Conservation (phyloP, 1,284 basidiomycete species). For the Hymenochaete sp. region DNA sequence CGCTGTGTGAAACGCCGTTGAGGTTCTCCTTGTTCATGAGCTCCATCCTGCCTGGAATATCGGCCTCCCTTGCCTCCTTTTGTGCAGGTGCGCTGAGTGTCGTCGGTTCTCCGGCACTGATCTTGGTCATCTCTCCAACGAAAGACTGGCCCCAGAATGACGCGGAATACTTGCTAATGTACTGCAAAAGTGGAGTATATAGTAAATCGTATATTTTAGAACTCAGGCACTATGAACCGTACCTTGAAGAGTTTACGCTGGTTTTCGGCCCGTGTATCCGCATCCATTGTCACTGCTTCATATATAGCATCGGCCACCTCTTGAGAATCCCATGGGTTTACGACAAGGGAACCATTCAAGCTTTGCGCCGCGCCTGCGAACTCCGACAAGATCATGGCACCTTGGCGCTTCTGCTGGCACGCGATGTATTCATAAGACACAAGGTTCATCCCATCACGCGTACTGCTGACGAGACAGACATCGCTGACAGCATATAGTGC, state of each 20-base stretch:
- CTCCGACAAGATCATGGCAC: conserved; percentile 96
- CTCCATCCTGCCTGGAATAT: conserved; percentile 8
- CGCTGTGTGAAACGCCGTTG: too few relatives aligned
- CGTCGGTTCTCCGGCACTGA: conserved; percentile 23
- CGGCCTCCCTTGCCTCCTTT: conserved; percentile 10
- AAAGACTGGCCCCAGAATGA: conserved; percentile 90
- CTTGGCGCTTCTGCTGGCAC: conserved; percentile 86
- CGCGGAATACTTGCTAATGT: conserved; percentile 89
- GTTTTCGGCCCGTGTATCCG: conserved; percentile 77
- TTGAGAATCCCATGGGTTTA: conserved; percentile 95
- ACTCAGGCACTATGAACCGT: conserved; percentile 19
- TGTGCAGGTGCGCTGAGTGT: conserved; percentile 7
- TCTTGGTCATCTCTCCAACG: conserved; percentile 72
- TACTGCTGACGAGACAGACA: conserved; percentile 92
- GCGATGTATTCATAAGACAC: conserved; percentile 99
- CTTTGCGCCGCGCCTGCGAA: conserved; percentile 98
- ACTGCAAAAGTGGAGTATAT: conserved; percentile 29
- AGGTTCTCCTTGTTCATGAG: conserved; percentile 4
- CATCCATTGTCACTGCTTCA: conserved; percentile 85
- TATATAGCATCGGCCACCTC: conserved; percentile 95
- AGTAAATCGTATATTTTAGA: conserved; percentile 4
- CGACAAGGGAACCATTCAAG: conserved; percentile 86
- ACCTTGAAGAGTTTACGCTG: conserved; percentile 89
- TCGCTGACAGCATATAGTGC: conserved; percentile 96
- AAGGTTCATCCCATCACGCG: conserved; percentile 97